A percentile compares a stretch with the other conserved stretches of the same genome.
Conservation (phyloP, 2,329 filamentous ascomycete genomes). For the Aspergillus fumigatus region DNA sequence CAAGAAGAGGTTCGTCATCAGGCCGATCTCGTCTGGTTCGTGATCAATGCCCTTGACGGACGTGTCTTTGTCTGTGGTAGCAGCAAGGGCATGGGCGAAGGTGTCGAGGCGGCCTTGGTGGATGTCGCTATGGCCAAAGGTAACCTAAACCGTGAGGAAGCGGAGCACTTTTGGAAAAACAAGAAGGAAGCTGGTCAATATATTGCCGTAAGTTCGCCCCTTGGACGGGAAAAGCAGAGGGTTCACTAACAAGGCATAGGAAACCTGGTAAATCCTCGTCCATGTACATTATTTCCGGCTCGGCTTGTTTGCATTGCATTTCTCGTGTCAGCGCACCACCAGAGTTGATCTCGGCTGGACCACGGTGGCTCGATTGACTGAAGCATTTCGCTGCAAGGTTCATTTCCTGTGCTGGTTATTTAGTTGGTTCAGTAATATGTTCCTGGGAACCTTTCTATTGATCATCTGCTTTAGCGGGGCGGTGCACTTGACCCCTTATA, state of each 20-base stretch:
- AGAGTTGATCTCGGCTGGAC: conserved; percentile 5
- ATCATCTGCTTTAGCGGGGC: background rate
- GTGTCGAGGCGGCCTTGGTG: conserved; percentile 80
- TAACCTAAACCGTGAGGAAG: conserved; percentile 75
- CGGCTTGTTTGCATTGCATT: background rate
- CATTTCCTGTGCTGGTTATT: background rate
- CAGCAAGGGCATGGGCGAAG: conserved; percentile 95
- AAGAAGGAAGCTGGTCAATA: conserved; percentile 95
- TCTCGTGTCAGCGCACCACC: background rate
- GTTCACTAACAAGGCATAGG: conserved; percentile 17
- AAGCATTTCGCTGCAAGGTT: background rate
- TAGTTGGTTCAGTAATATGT: background rate
- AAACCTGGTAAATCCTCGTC: conserved; percentile 29
- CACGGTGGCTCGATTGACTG: background rate
- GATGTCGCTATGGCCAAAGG: conserved; percentile 93
- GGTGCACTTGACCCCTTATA: background rate
- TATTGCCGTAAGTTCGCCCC: conserved; percentile 61
- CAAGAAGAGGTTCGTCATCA: conserved; percentile 91
- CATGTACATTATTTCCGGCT: background rate
- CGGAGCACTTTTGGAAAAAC: conserved; percentile 79
- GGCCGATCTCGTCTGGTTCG: conserved; percentile 96
- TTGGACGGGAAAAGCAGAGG: background rate
- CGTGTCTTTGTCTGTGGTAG: conserved; percentile 95
- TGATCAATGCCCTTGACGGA: conserved; percentile 93
- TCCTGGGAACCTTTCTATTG: background rate